Evolutionary conservation across 495 filamentous ascomycete genomes (phyloP).

Genomic region (Apiosordaria backusii): DNA sequence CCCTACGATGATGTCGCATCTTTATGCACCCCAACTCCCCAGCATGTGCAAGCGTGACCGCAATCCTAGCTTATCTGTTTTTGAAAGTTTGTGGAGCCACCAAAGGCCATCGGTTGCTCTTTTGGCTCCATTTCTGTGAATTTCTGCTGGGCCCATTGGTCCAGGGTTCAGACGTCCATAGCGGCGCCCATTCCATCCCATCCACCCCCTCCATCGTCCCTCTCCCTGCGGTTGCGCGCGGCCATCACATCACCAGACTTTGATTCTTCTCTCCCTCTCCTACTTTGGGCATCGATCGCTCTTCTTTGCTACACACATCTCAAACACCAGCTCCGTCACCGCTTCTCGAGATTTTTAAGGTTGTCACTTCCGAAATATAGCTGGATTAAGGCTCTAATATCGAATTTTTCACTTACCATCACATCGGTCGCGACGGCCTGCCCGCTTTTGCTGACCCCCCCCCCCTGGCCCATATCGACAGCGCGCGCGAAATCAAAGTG

Average conservation of each 20-base stretch:
- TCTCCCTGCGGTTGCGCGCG: neutral
- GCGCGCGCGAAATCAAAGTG: neutral
- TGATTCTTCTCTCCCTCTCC: neutral
- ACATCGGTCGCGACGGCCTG: neutral
- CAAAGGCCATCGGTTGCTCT: neutral
- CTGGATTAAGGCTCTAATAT: constrained; percentile 2
- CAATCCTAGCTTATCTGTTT: constrained; percentile 2
- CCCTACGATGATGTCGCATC: neutral
- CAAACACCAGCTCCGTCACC: neutral
- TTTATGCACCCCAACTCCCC: neutral
- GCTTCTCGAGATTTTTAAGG: neutral
- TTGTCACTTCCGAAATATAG: neutral
- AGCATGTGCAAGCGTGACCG: neutral
- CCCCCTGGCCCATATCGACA: neutral
- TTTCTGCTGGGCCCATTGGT: constrained; percentile 5
- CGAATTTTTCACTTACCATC: neutral
- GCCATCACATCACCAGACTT: constrained; percentile 1
- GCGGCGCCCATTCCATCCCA: neutral
- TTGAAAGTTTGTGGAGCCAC: constrained; percentile 9
- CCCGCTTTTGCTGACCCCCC: neutral
- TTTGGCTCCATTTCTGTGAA: constrained; percentile 12
- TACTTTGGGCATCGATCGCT: neutral
- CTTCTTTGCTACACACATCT: neutral
- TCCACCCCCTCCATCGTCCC: neutral
- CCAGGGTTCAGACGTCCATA: neutral